Evolutionary conservation across 257 asterid species (phyloP), one percentile per base, ranked within the genome.

Genomic region (Petunia secreta): DNA sequence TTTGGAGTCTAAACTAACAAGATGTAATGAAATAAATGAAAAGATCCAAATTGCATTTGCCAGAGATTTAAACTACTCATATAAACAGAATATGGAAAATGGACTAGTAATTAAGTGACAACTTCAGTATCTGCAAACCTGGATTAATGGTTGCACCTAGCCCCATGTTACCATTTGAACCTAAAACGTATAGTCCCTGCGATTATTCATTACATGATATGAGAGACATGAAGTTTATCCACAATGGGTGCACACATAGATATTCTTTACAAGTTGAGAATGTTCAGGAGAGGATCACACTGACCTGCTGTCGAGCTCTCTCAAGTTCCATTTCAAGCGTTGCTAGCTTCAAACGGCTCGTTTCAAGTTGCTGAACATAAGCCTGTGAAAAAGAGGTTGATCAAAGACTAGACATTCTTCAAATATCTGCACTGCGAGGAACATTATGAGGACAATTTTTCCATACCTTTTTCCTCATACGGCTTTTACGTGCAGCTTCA

Each of bases 401-500:
- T 78, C 40, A 46, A 46, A 40, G 55, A 10, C 25, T 6, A 78
- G 64, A 37, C 48, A 8, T 16, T n/a, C 75, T 39, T 48, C 63
- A 54, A 43, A 14, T 54, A 40, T 34, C 1, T 50, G 50, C 15
- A 11, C 13, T 52, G 44, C 34, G 68, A 14, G 40, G 43, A 46
- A 13, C 37, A 37, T n/a, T 36, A 36, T 4, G 58, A 15, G 38
- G 5, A 78, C 75, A 63, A 64, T 6, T 14, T 79, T 79, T 16
- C 15, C 5, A 52, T 77, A 93, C 99, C 98, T 96, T 96, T 91
- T 96, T 96, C 55, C 98, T 76, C 63, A 88, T 25, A 14, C 99
- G 95, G 80, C 99, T 96, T 83, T 94, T 96, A 63, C 91, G 83
- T 1, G 99, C 98, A 83, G 99, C 99, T 86, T 92, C 98, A 0